phyloP scores from a whole-genome alignment of 306 rosid species.

The Rosa lucieae region DNA sequence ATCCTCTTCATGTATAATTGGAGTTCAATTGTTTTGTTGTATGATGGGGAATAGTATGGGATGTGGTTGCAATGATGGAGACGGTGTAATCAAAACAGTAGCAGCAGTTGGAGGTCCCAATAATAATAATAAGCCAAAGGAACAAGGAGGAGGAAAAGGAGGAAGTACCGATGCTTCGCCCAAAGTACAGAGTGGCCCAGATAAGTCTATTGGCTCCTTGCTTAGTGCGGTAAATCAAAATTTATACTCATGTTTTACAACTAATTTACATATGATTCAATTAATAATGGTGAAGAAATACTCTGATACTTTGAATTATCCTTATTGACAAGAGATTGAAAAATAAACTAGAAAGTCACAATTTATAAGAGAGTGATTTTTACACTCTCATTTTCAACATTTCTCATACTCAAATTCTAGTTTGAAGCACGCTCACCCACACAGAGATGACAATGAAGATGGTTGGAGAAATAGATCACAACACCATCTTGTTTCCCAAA shows the following conservation, averaged over 20 bases:
- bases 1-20: background rate
- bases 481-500: no score
- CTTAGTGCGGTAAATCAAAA: background rate
- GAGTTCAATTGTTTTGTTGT: background rate
- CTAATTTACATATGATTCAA: background rate
- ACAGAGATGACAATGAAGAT: no score
- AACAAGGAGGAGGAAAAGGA: background rate
- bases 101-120: background rate
- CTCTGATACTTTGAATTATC: background rate
- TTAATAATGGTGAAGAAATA: background rate
- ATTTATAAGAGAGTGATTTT: background rate
- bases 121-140: background rate
- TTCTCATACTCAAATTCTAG: no score
- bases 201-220: background rate
- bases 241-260: background rate
- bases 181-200: background rate
- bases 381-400: background rate
- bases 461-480: no score
- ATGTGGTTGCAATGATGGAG: slow-evolving; percentile 6
- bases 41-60: slow-evolving; percentile 13
- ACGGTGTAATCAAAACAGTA: background rate
- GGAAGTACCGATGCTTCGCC: background rate
- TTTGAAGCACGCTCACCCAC: no score
- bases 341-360: background rate
- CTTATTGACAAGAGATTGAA: background rate